Percentiles rank a stretch among this genome's conserved stretches.
Evolutionary conservation across 2,329 filamentous ascomycete genomes (phyloP).

Genomic region (Neofusicoccum sp.): DNA sequence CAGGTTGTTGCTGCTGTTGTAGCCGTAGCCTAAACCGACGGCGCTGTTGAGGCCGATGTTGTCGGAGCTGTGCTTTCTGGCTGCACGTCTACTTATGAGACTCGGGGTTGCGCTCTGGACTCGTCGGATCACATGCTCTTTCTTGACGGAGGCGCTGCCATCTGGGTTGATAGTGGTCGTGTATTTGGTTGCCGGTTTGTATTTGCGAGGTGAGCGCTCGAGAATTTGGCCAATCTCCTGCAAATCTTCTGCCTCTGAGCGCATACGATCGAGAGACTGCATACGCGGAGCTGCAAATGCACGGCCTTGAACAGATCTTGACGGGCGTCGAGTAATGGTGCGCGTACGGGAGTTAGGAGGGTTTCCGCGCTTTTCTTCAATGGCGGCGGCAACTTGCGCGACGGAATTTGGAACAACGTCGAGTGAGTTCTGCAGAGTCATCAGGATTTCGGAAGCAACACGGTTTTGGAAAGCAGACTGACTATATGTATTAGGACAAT

Average conservation of each 20-base stretch:
- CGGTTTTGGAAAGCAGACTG: background rate
- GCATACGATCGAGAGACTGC: constrained; percentile 50
- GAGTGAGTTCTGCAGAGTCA: constrained; percentile 47
- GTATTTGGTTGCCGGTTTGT: constrained; percentile 23
- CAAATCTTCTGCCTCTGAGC: constrained; percentile 40
- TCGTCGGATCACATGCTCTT: constrained; percentile 11
- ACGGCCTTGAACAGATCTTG: constrained; percentile 47
- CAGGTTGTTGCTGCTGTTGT: background rate
- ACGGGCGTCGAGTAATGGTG: constrained; percentile 33
- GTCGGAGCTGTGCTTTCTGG: background rate
- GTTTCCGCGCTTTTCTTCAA: constrained; percentile 48
- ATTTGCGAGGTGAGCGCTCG: constrained; percentile 46
- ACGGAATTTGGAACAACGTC: constrained; percentile 56
- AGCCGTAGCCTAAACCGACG: constrained; percentile 12
- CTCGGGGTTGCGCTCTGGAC: constrained; percentile 6
- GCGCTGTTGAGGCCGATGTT: constrained; percentile 10
- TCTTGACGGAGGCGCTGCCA: constrained; percentile 3
- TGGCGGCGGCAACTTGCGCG: constrained; percentile 55
- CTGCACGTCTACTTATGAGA: background rate
- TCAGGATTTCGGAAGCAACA: background rate
- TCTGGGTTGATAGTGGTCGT: constrained; percentile 15
- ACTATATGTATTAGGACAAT: constrained; percentile 57
- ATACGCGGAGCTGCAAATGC: constrained; percentile 53
- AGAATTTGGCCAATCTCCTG: constrained; percentile 39
- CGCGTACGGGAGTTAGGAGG: background rate